Percentiles rank a stretch among this genome's conserved stretches.
Evolutionary conservation across 2,329 filamentous ascomycete genomes (phyloP).

Genomic region (Paraphoma sp.): DNA sequence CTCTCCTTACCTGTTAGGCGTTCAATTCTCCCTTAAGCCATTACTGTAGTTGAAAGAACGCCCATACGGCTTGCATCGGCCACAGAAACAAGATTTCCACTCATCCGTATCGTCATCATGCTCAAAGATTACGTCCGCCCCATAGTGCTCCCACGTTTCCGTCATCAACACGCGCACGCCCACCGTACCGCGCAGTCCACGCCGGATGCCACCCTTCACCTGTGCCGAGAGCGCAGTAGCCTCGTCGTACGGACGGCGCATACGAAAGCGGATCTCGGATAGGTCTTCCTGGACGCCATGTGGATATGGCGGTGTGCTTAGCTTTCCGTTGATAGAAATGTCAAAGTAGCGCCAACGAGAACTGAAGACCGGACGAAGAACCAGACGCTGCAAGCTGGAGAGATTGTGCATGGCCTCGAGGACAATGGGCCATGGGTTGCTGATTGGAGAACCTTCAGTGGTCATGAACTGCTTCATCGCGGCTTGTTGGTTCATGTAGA

Average conservation of each 20-base stretch:
- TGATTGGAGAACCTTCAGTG: slow-evolving; percentile 1
- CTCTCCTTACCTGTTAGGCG: neutral
- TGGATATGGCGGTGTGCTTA: neutral
- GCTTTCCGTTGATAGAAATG: neutral
- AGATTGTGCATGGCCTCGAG: neutral
- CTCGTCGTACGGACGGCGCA: slow-evolving; percentile 4
- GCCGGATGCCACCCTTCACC: slow-evolving; percentile 1
- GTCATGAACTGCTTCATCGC: neutral
- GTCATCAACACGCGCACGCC: neutral
- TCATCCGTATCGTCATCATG: neutral
- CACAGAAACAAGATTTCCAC: neutral
- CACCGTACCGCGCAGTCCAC: neutral
- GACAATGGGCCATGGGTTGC: neutral
- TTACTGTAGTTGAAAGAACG: neutral
- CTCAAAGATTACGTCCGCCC: neutral
- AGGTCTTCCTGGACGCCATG: neutral
- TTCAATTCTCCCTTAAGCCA: neutral
- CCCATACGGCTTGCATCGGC: neutral
- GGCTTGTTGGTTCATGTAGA: slow-evolving; percentile 7
- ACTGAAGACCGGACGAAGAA: slow-evolving; percentile 4
- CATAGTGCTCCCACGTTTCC: neutral
- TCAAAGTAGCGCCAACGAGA: slow-evolving; percentile 4
- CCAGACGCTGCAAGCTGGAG: neutral
- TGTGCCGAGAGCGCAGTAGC: neutral
- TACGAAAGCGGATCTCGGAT: neutral